Percentiles rank a stretch among this genome's conserved stretches.
Evolutionary conservation across 164 flowering plant genomes (phyloP).

Genomic region (Litsea cubeba): DNA sequence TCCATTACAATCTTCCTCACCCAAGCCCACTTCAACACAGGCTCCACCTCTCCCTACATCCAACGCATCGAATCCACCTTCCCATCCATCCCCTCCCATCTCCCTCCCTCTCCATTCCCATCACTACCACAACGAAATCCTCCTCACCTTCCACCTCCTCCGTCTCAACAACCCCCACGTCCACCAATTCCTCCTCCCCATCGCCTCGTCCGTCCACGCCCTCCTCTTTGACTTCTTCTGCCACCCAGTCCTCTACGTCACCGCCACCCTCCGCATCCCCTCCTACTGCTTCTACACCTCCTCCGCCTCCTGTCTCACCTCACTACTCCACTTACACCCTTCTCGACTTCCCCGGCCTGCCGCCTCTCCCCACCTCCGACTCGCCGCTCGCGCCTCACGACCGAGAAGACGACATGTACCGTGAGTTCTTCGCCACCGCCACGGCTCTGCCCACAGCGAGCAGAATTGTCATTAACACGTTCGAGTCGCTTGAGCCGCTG

Average conservation of each 20-base stretch:
- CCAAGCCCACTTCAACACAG: constrained; percentile 21
- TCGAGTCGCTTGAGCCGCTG: constrained; percentile 21
- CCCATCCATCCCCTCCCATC: constrained; percentile 38
- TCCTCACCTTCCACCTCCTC: constrained; percentile 20
- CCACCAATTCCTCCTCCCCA: constrained; percentile 21
- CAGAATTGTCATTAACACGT: constrained; percentile 33
- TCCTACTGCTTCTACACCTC: constrained; percentile 37
- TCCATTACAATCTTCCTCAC: constrained; percentile 37
- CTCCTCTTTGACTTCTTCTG: constrained; percentile 45
- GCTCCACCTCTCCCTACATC: constrained; percentile 34
- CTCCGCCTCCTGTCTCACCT: constrained; percentile 19
- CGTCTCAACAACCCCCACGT: constrained; percentile 30
- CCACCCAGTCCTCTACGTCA: constrained; percentile 12
- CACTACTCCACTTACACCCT: constrained; percentile 17
- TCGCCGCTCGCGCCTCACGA: constrained; percentile 28
- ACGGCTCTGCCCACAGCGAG: constrained; percentile 6
- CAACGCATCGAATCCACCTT: constrained; percentile 25
- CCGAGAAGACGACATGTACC: constrained; percentile 20
- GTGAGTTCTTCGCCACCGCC: constrained; percentile 9
- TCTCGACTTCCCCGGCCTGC: constrained; percentile 37
- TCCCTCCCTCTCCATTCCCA: background rate
- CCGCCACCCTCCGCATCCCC: constrained; percentile 32
- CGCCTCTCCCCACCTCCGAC: constrained; percentile 24
- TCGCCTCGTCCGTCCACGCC: constrained; percentile 28
- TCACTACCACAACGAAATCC: constrained; percentile 7